A percentile compares a stretch with the other conserved stretches of the same genome.
Conservation (phyloP, 768 basidiomycete genomes). For the Chalciporus chontae region DNA sequence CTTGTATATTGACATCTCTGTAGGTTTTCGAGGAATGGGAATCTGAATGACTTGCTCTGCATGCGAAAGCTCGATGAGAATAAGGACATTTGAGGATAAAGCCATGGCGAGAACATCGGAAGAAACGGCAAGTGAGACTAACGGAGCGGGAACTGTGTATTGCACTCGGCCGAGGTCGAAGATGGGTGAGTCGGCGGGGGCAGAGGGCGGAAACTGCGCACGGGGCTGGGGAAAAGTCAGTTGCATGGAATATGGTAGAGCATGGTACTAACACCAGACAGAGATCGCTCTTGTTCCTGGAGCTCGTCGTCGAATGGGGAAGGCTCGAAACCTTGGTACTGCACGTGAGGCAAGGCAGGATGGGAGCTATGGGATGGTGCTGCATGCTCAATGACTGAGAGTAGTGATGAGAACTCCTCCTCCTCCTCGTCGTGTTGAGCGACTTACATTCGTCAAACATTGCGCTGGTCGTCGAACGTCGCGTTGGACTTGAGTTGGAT, state of each 20-base stretch:
- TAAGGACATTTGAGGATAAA: constrained; percentile 67
- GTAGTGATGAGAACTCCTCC: constrained; percentile 1
- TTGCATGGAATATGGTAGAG: neutral
- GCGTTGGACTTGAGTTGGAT: neutral
- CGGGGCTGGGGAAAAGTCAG: constrained; percentile 28
- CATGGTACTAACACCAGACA: constrained; percentile 12
- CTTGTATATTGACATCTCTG: constrained; percentile 76
- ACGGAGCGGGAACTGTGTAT: constrained; percentile 80
- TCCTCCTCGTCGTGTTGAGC: neutral
- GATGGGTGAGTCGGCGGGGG: constrained; percentile 49
- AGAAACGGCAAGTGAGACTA: constrained; percentile 77
- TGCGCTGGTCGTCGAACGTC: constrained; percentile 2
- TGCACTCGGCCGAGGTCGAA: constrained; percentile 89
- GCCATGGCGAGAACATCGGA: constrained; percentile 89
- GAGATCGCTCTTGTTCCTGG: constrained; percentile 39
- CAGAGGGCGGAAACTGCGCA: constrained; percentile 21
- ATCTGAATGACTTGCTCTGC: constrained; percentile 85
- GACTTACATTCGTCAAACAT: constrained; percentile 71
- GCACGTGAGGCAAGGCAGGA: constrained; percentile 52
- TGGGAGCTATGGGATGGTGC: constrained; percentile 41
- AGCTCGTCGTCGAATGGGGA: constrained; percentile 54
- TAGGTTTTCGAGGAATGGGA: constrained; percentile 66
- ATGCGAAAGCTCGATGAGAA: constrained; percentile 86
- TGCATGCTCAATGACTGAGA: constrained; percentile 83
- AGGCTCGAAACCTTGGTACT: constrained; percentile 88